Evolutionary conservation across 2,329 filamentous ascomycete species (phyloP), one percentile per base, ranked within the genome.

Genomic region (Endothia cerciana): DNA sequence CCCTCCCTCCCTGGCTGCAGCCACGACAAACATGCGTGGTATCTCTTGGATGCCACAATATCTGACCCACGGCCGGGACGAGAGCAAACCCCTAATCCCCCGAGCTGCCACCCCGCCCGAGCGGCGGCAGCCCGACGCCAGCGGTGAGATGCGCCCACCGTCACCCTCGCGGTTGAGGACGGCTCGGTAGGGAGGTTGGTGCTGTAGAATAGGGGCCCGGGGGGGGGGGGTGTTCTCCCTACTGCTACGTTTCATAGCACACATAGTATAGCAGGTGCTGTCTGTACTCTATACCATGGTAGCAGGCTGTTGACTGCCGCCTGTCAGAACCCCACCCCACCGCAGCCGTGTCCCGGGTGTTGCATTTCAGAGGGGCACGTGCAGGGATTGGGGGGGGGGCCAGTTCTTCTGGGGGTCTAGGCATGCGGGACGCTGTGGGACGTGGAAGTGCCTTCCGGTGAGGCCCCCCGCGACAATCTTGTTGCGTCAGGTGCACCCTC

Each of bases 401-500:
- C 28, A 25, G 62, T 67, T 60, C 58, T 60, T 58, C 57, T 67
- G 62, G 56, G n/a, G 65, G 59, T 43, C 62, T 64, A 64, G 61
- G 53, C 57, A 41, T 51, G 57, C 60, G 57, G n/a, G 56, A 55
- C 51, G 61, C 62, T 61, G 61, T 64, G 62, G 65, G 63, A 67
- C 60, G 62, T 59, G 47, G 62, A 43, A 59, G 62, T 67, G n/a
- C 25, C 49, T 64, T 65, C 65, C 65, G 65, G 51, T 40, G 57
- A 41, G 57, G n/a, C n/a, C n/a, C 57, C 60, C 65, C 65, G 65
- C 62, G 62, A 57, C 38, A 64, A 56, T 65, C 65, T 61, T 61
- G 17, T 60, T 63, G 63, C 65, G 64, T 67, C 65, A 67, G 63
- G 65, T 67, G 65, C 62, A 53, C 40, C 57, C 43, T 60, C 25